These are phyloP conservation scores for Colletotrichum tanaceti DNA, from an alignment of 2,329 filamentous ascomycete genomes.

Conservation along the genomic window DNA sequence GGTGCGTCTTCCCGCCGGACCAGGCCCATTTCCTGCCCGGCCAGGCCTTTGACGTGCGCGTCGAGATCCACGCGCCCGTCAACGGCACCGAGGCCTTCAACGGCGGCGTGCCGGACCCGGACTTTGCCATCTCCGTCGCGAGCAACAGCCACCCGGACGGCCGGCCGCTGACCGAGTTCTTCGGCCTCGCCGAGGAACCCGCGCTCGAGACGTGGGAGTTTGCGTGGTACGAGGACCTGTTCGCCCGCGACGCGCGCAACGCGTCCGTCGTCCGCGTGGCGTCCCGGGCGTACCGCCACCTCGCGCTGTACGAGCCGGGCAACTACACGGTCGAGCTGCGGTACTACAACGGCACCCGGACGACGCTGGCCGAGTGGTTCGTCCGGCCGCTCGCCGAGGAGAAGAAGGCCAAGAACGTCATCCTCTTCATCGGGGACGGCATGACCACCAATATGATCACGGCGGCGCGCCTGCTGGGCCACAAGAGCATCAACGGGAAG, in stretches of 20 bases:
- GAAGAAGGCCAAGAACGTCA: constrained; percentile 84
- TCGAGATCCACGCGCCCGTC: constrained; percentile 83
- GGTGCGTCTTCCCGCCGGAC: constrained; percentile 70
- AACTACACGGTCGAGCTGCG: constrained; percentile 80
- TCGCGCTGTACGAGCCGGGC: constrained; percentile 82
- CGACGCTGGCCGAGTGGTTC: constrained; percentile 79
- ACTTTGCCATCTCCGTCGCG: constrained; percentile 79
- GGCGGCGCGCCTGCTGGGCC: constrained; percentile 81
- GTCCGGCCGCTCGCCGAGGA: constrained; percentile 76
- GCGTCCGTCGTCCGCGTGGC: constrained; percentile 83
- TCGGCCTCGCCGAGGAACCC: constrained; percentile 79
- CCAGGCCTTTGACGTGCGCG: constrained; percentile 84
- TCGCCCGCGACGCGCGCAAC: constrained; percentile 76
- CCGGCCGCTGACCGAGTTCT: constrained; percentile 72
- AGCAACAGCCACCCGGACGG: constrained; percentile 67
- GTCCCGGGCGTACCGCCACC: constrained; percentile 79
- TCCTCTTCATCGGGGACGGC: constrained; percentile 81
- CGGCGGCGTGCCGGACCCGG: constrained; percentile 74
- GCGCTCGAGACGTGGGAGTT: constrained; percentile 84
- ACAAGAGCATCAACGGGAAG: constrained; percentile 86
- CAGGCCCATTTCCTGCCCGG: constrained; percentile 84
- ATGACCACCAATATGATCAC: constrained; percentile 82
- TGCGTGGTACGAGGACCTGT: constrained; percentile 85
- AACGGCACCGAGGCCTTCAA: constrained; percentile 83
- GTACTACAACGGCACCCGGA: constrained; percentile 76